phyloP scores from a whole-genome alignment of 2,329 filamentous ascomycete species.

The Incumbomyces lentus region DNA sequence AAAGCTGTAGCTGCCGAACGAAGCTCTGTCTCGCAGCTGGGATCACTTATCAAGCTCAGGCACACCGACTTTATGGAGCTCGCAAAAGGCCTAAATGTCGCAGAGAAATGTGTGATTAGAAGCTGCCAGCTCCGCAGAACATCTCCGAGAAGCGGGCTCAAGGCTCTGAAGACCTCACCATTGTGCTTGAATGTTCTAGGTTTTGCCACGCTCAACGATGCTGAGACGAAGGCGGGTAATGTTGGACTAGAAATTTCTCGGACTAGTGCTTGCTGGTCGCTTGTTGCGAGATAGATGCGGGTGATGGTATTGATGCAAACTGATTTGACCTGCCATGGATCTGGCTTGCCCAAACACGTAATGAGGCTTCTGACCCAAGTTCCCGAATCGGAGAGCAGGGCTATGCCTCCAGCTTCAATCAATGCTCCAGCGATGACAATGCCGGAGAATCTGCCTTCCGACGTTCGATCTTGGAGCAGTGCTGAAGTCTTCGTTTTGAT shows the following conservation, averaged over 20 bases:
- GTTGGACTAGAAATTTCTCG: conserved; percentile 81
- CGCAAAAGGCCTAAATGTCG: conserved; percentile 68
- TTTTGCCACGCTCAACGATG: conserved; percentile 56
- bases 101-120: conserved; percentile 69
- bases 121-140: conserved; percentile 61
- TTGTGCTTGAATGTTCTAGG: conserved; percentile 13
- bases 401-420: conserved; percentile 75
- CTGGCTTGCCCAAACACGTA: conserved; percentile 66
- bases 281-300: conserved; percentile 72
- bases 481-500: conserved; percentile 68
- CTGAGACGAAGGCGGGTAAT: conserved; percentile 61
- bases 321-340: conserved; percentile 64
- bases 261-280: conserved; percentile 70
- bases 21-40: conserved; percentile 43
- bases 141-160: conserved; percentile 48
- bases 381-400: conserved; percentile 61
- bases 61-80: conserved; percentile 56
- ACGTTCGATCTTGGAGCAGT: conserved; percentile 64
- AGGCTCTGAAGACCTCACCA: conserved; percentile 10
- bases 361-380: conserved; percentile 71
- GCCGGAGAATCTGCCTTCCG: conserved; percentile 67
- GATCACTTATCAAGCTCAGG: conserved; percentile 50
- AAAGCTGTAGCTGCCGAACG: conserved; percentile 52
- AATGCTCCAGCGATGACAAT: conserved; percentile 69
- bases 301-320: conserved; percentile 67